Evolutionary conservation across 495 filamentous ascomycete species (phyloP).

Genomic region (Cetradonia linearis): DNA sequence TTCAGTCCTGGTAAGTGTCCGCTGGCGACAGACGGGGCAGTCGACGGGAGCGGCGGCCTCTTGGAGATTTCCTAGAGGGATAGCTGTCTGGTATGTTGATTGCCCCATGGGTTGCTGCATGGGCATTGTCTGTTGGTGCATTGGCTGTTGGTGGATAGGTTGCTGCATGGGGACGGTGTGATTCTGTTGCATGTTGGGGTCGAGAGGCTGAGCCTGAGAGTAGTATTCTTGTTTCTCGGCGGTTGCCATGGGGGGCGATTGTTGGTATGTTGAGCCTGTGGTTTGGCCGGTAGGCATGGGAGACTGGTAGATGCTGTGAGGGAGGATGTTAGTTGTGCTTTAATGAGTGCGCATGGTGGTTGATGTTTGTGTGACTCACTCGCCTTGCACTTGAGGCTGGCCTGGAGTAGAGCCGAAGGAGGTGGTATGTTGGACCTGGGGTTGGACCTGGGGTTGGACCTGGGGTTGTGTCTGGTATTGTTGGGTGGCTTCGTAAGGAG

Average conservation of each 20-base stretch:
- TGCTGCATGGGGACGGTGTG: conserved; percentile 1
- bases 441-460: conserved; percentile 5
- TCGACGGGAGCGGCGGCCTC: conserved; percentile 37
- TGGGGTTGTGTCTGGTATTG: neutral
- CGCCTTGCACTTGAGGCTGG: conserved; percentile 2
- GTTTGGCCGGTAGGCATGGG: conserved; percentile 9
- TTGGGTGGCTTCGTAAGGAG: neutral
- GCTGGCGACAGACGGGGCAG: conserved; percentile 39
- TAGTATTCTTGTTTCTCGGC: conserved; percentile 6
- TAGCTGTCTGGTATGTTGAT: conserved; percentile 29
- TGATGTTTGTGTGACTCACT: neutral
- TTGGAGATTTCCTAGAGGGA: conserved; percentile 29
- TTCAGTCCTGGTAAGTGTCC: conserved; percentile 38
- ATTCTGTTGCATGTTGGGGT: neutral
- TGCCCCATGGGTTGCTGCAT: conserved; percentile 13
- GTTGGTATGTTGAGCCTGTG: neutral
- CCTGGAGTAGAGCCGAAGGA: conserved; percentile 3
- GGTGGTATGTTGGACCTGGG: conserved; percentile 2
- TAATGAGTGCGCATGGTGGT: neutral
- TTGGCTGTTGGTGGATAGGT: neutral
- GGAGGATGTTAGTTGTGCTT: neutral
- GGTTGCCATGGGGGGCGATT: conserved; percentile 2
- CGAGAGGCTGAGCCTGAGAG: neutral
- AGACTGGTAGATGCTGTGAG: conserved; percentile 4
- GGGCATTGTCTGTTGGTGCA: neutral